Conservation (phyloP, 2,329 filamentous ascomycete species). For the Aureobasidium sp. region DNA sequence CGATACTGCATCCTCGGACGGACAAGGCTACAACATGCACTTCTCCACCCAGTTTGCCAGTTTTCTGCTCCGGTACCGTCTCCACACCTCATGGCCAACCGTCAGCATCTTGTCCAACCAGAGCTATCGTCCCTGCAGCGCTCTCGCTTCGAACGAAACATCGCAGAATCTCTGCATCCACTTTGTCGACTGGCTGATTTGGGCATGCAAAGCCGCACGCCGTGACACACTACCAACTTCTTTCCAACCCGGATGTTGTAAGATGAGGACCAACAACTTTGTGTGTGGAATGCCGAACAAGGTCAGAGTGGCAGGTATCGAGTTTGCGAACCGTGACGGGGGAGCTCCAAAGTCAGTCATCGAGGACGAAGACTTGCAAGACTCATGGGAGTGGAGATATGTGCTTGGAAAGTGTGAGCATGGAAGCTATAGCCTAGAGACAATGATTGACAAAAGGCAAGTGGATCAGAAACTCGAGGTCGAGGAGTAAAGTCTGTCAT, state of each 20-base stretch:
- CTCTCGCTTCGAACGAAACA: neutral
- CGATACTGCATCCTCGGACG: too few relatives aligned
- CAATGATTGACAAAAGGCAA: too few relatives aligned
- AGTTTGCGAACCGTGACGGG: neutral
- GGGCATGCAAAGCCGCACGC: too few relatives aligned
- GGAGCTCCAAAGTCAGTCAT: neutral
- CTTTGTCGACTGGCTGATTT: neutral
- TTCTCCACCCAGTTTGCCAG: neutral
- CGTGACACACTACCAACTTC: neutral
- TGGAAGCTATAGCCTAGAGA: too few relatives aligned
- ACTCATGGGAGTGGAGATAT: neutral
- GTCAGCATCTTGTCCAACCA: neutral
- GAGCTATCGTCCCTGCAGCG: neutral
- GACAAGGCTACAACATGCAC: too few relatives aligned
- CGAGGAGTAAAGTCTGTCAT: too few relatives aligned
- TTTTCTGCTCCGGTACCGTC: neutral
- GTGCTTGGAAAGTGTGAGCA: neutral
- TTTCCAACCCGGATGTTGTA: neutral
- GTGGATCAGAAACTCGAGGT: too few relatives aligned
- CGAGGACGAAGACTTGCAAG: neutral
- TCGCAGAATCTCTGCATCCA: neutral
- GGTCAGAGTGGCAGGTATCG: neutral
- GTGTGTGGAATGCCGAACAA: neutral
- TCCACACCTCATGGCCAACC: neutral
- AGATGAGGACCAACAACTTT: neutral